Evolutionary conservation across 805 yeast species (phyloP), one percentile per base, ranked within the genome.

Genomic region (Ogataea wickerhamii): DNA sequence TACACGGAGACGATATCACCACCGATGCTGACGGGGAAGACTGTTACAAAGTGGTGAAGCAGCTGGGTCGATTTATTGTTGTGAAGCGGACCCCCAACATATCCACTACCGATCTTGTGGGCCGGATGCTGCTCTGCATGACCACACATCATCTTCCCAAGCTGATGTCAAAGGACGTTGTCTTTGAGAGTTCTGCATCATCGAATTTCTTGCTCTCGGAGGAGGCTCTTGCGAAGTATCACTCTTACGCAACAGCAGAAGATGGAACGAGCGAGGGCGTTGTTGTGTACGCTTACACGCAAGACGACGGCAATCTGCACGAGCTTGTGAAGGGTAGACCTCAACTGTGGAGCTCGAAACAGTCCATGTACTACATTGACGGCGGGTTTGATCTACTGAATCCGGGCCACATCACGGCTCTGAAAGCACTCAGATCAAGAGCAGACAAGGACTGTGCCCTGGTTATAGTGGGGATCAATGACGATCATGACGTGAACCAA

Each of bases 1-100:
- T 93, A 8, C 98, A 93, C 61, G 98, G 98, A 5, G 98, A 93
- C 62, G 98, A 93, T 57, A 87, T 93, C 48, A 93, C 97, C 18
- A 85, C 97, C 2, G 98, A 93, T 62, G 96, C 96, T 12, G 73
- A 87, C 55, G 98, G 98, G 2, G 80, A 86, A 40, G 98, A 93
- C 63, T 87, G 97, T 54, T 93, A 93, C 63, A 82, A 83, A 41
- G 71, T 60, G 18, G 86, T 89, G 48, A 89, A 91, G 58, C 87
- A 86, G 37, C 63, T 78, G 56, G 95, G 94, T n/a, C 66, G 91
- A 48, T 86, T 91, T 58, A 73, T 81, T 16, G 87, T 87, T n/a
- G 98, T 93, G 30, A 88, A 86, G 61, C 71, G 98, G 48, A 93
- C 98, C 0, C 91, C 88, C 11, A 89, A 89, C 54, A 93, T 93